A percentile compares a stretch with the other conserved stretches of the same genome.
phyloP scores from a whole-genome alignment of 2,329 filamentous ascomycete genomes.

The Venturia oleaginea region DNA sequence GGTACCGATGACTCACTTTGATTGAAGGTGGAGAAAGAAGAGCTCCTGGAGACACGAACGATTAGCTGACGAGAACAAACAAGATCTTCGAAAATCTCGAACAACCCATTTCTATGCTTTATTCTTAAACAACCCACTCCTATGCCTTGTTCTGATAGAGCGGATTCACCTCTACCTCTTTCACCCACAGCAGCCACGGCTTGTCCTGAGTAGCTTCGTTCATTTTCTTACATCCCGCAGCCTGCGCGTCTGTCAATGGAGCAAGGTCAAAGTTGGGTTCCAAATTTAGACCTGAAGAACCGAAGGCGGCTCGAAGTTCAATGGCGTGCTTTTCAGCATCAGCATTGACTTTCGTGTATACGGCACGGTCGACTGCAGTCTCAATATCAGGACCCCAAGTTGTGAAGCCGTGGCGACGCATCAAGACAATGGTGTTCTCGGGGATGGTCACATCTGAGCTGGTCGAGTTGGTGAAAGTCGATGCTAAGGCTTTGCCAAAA shows the following conservation, averaged over 20 bases:
- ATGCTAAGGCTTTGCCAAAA: slow-evolving; percentile 29
- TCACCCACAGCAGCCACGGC: neutral
- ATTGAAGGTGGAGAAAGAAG: too few relatives aligned
- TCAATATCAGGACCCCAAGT: slow-evolving; percentile 8
- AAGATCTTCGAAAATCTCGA: too few relatives aligned
- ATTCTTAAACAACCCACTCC: neutral
- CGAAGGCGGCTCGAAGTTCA: neutral
- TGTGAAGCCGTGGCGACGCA: slow-evolving; percentile 9
- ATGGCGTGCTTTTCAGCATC: neutral
- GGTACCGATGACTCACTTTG: too few relatives aligned
- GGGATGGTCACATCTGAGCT: neutral
- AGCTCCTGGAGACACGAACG: too few relatives aligned
- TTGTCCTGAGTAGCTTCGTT: neutral
- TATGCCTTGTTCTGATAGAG: neutral
- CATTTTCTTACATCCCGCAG: neutral
- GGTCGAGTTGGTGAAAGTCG: slow-evolving; percentile 20
- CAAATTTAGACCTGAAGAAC: neutral
- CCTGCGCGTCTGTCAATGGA: neutral
- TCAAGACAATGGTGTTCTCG: slow-evolving; percentile 4
- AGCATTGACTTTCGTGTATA: neutral
- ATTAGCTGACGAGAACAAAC: too few relatives aligned
- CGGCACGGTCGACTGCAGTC: neutral
- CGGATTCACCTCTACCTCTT: neutral
- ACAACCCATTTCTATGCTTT: neutral
- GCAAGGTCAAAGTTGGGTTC: neutral